Conservation (phyloP, 495 filamentous ascomycete genomes). For the Clavariopsis aquatica region DNA sequence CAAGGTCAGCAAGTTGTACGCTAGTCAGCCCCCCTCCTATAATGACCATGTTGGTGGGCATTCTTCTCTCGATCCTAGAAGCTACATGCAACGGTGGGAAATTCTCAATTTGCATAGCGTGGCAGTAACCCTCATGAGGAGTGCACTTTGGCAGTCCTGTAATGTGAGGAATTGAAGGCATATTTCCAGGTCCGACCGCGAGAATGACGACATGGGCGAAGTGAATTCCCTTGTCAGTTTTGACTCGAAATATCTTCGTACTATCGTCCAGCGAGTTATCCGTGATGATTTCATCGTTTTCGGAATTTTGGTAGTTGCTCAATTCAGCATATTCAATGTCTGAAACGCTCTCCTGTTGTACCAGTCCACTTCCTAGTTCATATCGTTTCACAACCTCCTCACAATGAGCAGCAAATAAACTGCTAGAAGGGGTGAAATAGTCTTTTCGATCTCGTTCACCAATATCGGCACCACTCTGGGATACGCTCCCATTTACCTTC, state of each 20-base stretch:
- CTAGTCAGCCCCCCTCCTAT: constrained; percentile 64
- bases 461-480: constrained; percentile 37
- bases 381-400: constrained; percentile 56
- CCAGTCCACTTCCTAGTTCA: constrained; percentile 47
- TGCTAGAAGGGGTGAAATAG: constrained; percentile 61
- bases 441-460: constrained; percentile 67
- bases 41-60: constrained; percentile 56
- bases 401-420: constrained; percentile 61
- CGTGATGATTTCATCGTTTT: constrained; percentile 36
- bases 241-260: constrained; percentile 53
- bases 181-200: constrained; percentile 58
- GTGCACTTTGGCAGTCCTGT: constrained; percentile 38
- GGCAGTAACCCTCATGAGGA: constrained; percentile 50
- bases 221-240: constrained; percentile 49
- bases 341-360: constrained; percentile 53
- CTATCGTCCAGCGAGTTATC: not conserved
- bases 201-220: constrained; percentile 57
- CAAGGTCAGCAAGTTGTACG: constrained; percentile 61
- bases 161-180: constrained; percentile 52
- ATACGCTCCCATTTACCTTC: constrained; percentile 31
- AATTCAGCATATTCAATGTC: constrained; percentile 54
- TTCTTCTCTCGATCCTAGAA: constrained; percentile 47
- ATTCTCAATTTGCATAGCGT: constrained; percentile 56
- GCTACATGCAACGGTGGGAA: constrained; percentile 53
- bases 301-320: constrained; percentile 28